phyloP scores from a whole-genome alignment of 306 rosid genomes.

The Vigna mungo region DNA sequence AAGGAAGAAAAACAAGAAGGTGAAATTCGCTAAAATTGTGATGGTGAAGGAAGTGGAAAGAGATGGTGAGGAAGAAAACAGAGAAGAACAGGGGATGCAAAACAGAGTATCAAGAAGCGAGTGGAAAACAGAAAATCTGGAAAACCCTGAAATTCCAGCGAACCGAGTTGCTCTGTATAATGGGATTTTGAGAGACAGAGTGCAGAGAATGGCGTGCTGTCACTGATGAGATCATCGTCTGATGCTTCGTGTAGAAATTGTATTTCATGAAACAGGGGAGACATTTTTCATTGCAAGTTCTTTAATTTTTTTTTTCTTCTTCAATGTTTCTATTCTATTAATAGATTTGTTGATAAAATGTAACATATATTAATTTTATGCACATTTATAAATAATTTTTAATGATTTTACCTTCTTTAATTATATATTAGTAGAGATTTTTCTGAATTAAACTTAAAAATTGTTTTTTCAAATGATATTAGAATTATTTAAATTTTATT shows the following conservation, averaged over 20 bases:
- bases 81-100: slow-evolving; percentile 46
- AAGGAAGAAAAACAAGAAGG: slow-evolving; percentile 58
- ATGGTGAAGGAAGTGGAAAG: slow-evolving; percentile 59
- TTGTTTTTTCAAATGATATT: too few species aligned
- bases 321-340: too few species aligned
- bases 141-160: slow-evolving; percentile 44
- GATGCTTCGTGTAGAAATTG: not conserved
- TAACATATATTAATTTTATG: too few species aligned
- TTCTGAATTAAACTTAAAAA: too few species aligned
- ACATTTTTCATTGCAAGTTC: not conserved
- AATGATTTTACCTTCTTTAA: too few species aligned
- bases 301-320: too few species aligned
- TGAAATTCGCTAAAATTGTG: slow-evolving; percentile 76
- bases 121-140: slow-evolving; percentile 31
- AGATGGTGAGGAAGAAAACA: slow-evolving; percentile 42
- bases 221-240: slow-evolving; percentile 26
- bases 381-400: too few species aligned
- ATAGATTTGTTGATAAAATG: too few species aligned
- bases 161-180: slow-evolving; percentile 54
- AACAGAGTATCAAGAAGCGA: slow-evolving; percentile 29
- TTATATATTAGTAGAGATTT: too few species aligned
- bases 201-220: slow-evolving; percentile 40
- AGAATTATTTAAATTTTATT: too few species aligned
- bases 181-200: slow-evolving; percentile 54
- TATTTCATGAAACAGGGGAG: slow-evolving; percentile 23